Conservation (phyloP, 2,329 filamentous ascomycete genomes). For the Ceratocystis papillata region DNA sequence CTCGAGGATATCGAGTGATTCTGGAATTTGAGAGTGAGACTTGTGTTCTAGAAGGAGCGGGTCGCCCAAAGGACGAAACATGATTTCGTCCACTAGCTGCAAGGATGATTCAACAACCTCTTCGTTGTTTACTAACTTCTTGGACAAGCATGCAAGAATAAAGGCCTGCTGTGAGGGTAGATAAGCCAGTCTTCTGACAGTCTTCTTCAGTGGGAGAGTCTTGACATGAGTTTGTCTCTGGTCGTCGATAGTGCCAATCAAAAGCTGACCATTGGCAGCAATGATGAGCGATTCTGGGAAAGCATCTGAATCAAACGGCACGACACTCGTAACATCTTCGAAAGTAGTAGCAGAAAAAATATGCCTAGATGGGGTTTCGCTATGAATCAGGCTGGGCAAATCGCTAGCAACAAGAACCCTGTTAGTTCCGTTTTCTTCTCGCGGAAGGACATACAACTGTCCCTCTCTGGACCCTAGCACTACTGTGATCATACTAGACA, state of each 20-base stretch:
- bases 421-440: slow-evolving; percentile 43
- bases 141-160: slow-evolving; percentile 73
- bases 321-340: slow-evolving; percentile 71
- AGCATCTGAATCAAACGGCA: slow-evolving; percentile 67
- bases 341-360: slow-evolving; percentile 91
- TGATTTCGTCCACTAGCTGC: slow-evolving; percentile 78
- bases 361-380: slow-evolving; percentile 52
- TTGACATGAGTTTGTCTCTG: slow-evolving; percentile 83
- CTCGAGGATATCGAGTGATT: slow-evolving; percentile 69
- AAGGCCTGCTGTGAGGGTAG: slow-evolving; percentile 69
- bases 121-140: slow-evolving; percentile 56
- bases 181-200: slow-evolving; percentile 77
- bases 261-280: slow-evolving; percentile 64
- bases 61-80: slow-evolving; percentile 66
- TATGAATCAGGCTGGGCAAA: slow-evolving; percentile 87
- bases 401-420: slow-evolving; percentile 92
- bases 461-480: slow-evolving; percentile 52
- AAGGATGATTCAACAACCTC: slow-evolving; percentile 74
- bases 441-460: slow-evolving; percentile 65
- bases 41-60: slow-evolving; percentile 49
- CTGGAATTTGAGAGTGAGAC: slow-evolving; percentile 58
- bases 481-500: slow-evolving; percentile 66
- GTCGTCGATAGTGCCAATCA: slow-evolving; percentile 69
- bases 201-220: slow-evolving; percentile 65
- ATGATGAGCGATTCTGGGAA: slow-evolving; percentile 74